Evolutionary conservation across 2,329 filamentous ascomycete species (phyloP), one percentile per base, ranked within the genome.

Genomic region (Leptographium flavum): DNA sequence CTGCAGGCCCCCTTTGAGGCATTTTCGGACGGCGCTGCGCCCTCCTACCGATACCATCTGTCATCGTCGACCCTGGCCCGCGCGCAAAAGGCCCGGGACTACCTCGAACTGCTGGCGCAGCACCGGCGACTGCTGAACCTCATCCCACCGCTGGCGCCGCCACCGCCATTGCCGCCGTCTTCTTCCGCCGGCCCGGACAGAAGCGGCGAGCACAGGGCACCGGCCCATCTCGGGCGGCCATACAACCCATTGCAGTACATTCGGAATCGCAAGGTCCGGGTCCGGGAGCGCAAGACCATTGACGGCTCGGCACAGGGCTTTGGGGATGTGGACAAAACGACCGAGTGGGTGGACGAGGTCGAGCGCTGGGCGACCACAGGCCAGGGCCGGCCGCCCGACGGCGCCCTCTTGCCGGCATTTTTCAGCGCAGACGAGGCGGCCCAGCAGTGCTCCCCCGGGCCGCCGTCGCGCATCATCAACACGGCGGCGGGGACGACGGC

Each of bases 221-320:
- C 37, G 59, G 47, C 49, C 47, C 27, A 8, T 28, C 60, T 81
- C 8, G 83, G 83, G 5, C 79, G 88, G 43, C 65, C 70, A 2
- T 96, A 96, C 59, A 94, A 98, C 58, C 92, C 90, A 5, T 64
- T 98, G 22, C 92, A 96, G 60, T 87, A 87, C 54, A 83, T 96
- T 45, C 81, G 92, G 19, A 96, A 98, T 57, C 76, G 90, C 40
- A 90, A 88, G 58, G 75, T 92, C 13, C 74, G 92, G 50, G 81
- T 82, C 23, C 75, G 88, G 15, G 85, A 93, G 62, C 76, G 85
- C 35, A 80, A 75, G 52, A 64, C 73, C 1, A 80, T 94, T 30
- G 77, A 92, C 55, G 79, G 83, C 15, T 79, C 86, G 50, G 69
- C 71, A 1, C 80, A 84, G 53, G 85, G 84, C 1, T 96, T 93